phyloP scores from a whole-genome alignment of 192 early-diverging fungal genomes.

The Thoreauomyces humboldtii region DNA sequence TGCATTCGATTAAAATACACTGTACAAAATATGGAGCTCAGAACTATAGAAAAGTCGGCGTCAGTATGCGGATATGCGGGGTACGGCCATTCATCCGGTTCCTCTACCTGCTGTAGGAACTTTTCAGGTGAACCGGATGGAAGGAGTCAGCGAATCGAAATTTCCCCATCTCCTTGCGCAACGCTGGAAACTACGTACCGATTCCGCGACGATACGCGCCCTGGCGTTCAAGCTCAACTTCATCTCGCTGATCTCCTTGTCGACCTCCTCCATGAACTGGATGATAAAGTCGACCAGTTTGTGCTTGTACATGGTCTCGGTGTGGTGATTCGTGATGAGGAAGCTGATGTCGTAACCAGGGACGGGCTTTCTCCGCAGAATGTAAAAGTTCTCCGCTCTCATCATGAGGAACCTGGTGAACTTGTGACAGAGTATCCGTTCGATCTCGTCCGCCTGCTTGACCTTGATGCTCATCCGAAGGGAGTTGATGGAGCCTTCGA shows the following conservation, averaged over 20 bases:
- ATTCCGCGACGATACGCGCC: slow-evolving; percentile 86
- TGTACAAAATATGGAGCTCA: too few relatives aligned
- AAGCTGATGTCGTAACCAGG: slow-evolving; percentile 93
- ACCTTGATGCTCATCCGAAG: slow-evolving; percentile 92
- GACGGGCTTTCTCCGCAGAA: slow-evolving; percentile 87
- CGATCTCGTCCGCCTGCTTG: slow-evolving; percentile 98
- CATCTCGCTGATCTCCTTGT: slow-evolving; percentile 99
- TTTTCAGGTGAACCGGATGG: too few relatives aligned
- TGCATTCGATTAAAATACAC: too few relatives aligned
- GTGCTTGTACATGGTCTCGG: slow-evolving; percentile 98
- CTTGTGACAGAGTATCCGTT: slow-evolving; percentile 90
- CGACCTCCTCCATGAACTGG: slow-evolving; percentile 99
- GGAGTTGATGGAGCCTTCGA: slow-evolving; percentile 92
- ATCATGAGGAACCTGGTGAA: slow-evolving; percentile 98
- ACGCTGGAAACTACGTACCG: slow-evolving; percentile 49
- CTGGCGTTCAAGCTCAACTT: slow-evolving; percentile 91
- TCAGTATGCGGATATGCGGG: too few relatives aligned
- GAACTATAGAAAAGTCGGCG: too few relatives aligned
- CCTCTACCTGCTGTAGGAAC: too few relatives aligned
- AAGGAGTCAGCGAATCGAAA: too few relatives aligned
- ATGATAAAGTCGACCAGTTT: slow-evolving; percentile 99
- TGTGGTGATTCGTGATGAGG: slow-evolving; percentile 95
- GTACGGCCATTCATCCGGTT: too few relatives aligned
- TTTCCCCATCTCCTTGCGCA: too few relatives aligned
- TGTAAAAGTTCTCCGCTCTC: slow-evolving; percentile 94